These are phyloP conservation scores for Vishniacozyma victoriae DNA, from an alignment of 768 basidiomycete species.

Conservation along the genomic window DNA sequence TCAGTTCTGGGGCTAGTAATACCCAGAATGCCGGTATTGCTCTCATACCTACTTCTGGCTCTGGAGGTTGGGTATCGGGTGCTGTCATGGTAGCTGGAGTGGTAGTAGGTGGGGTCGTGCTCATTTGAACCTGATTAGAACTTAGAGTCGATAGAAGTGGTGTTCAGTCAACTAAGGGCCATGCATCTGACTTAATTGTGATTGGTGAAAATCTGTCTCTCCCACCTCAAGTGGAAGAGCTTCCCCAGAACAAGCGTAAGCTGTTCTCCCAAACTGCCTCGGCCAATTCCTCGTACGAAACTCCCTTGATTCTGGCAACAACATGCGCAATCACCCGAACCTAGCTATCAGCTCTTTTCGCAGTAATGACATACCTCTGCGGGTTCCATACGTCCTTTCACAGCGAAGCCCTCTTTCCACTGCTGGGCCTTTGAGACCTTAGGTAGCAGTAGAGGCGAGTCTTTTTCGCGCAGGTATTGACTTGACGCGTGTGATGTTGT, in stretches of 20 bases:
- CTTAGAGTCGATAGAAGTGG: too few species aligned
- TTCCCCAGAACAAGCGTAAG: slow-evolving; percentile 57
- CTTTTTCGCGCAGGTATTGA: slow-evolving; percentile 18
- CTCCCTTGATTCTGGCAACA: slow-evolving; percentile 51
- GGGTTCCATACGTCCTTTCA: slow-evolving; percentile 77
- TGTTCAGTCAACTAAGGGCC: too few species aligned
- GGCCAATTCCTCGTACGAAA: slow-evolving; percentile 56
- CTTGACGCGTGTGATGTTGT: slow-evolving; percentile 40
- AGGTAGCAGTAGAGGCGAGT: slow-evolving; percentile 12
- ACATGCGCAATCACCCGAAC: slow-evolving; percentile 71
- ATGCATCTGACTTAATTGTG: too few species aligned
- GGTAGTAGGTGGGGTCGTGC: too few species aligned
- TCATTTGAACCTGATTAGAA: too few species aligned
- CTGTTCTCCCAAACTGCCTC: slow-evolving; percentile 63
- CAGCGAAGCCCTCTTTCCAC: slow-evolving; percentile 57
- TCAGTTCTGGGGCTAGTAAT: too few species aligned
- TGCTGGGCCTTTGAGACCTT: slow-evolving; percentile 56
- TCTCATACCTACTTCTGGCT: too few species aligned
- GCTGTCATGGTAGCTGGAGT: too few species aligned
- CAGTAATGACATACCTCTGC: slow-evolving; percentile 29
- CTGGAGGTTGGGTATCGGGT: too few species aligned
- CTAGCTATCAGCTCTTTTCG: neutral
- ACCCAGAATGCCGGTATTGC: too few species aligned
- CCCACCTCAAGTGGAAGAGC: too few species aligned
- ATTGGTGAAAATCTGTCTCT: too few species aligned